phyloP scores from a whole-genome alignment of 2,329 filamentous ascomycete species.

The Cordyceps farinosa region DNA sequence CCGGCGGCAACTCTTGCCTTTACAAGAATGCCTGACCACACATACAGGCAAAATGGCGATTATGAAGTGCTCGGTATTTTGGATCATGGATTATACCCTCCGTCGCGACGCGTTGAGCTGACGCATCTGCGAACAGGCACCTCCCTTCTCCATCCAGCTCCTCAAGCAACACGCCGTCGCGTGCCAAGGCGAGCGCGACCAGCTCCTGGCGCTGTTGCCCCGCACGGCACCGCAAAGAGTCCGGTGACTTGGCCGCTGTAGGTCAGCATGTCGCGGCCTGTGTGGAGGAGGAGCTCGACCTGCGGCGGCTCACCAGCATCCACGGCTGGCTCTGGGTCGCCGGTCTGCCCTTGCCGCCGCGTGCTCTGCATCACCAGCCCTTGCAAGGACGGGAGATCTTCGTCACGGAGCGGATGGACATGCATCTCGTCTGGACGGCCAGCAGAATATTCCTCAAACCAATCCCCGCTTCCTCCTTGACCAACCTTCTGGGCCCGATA shows the following conservation, averaged over 20 bases:
- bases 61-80: no score
- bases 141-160: background rate
- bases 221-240: constrained; percentile 32
- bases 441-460: constrained; percentile 33
- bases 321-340: constrained; percentile 29
- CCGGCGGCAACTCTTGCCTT: no score
- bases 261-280: constrained; percentile 3
- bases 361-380: constrained; percentile 26
- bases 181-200: background rate
- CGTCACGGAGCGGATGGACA: constrained; percentile 31
- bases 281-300: constrained; percentile 18
- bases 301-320: no score
- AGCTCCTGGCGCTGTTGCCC: constrained; percentile 32
- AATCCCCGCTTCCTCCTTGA: constrained; percentile 35
- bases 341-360: constrained; percentile 26
- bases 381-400: constrained; percentile 23
- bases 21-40: no score
- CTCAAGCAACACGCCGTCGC: background rate
- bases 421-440: constrained; percentile 29
- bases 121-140: background rate
- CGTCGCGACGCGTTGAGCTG: background rate
- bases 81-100: no score
- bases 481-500: background rate
- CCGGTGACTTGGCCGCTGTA: constrained; percentile 13
- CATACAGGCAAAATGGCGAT: no score